Evolutionary conservation across 257 asterid species (phyloP), one percentile per base, ranked within the genome.

Genomic region (Handroanthus guayacan): DNA sequence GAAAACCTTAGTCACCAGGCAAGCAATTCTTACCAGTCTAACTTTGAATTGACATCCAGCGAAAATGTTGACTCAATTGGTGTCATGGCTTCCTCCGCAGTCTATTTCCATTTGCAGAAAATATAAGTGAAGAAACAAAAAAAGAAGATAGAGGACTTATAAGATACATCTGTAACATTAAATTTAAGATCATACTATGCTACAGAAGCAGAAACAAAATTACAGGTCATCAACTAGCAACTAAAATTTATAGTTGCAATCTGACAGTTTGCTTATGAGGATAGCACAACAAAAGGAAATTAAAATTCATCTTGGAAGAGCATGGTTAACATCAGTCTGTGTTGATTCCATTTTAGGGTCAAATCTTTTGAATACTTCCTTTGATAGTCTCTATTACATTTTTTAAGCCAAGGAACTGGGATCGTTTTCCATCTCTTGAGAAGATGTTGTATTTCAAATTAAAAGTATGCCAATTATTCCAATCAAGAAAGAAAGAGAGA

Each of bases 81-180:
- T 2, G 99, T 95, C 98, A 95, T 93, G 80, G 99, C 99, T 81
- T 90, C 98, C 88, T 93, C 99, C 78, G 99, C 99, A 75, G 96
- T 93, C 99, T 95, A 86, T 79, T 75, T 31, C 76, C 75, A 84
- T 79, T 74, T 25, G 78, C 62, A 66, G 60, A 67, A 11, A 77
- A 82, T 25, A 61, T 14, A 54, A 70, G 56, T 34, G 38, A 68
- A 61, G 3, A 67, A 55, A 79, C 58, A 10, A 51, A 60, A 58
- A 50, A 20, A 25, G 31, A 25, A 25, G 31, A 47, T 54, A 61
- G 43, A 18, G 44, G 13, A 9, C 41, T n/a, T 48, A 55, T 56
- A 61, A 61, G 57, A 75, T 50, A 37, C 62, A 62, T 58, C 47
- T 61, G 57, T 50, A 67, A 68, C 18, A 45, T 72, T 36, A 54